Evolutionary conservation across 1,284 basidiomycete species (phyloP), one percentile per base, ranked within the genome.

Genomic region (Mrakiaceae sp.): DNA sequence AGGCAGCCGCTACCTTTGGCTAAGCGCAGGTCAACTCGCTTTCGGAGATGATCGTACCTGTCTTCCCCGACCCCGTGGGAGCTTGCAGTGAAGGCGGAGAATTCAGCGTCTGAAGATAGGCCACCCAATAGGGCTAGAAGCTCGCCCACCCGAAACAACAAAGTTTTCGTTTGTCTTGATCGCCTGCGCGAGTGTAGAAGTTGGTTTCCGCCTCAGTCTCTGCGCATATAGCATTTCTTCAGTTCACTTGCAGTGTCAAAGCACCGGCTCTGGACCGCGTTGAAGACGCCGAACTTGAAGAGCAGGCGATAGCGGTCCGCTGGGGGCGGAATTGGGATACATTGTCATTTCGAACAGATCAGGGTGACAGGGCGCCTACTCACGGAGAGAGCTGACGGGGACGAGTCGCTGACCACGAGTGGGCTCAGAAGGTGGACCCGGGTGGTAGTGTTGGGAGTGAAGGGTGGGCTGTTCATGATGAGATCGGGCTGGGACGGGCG

Each of bases 31-130:
- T 27, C 27, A 27, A 27, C 27, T 27, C 27, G 27, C 27, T 27
- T 27, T 27, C 27, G 70, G 71, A 0, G 75, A 43, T 42, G 39
- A 14, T 10, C 60, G 47, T 39, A 56, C 53, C 61, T 0, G 94
- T 93, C 76, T 96, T 96, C 42, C 93, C 93, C 57, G 90, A 88
- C 40, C 92, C 90, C 6, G 92, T 96, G 0, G 92, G 92, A 1
- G 93, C 55, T 6, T 6, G 7, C 5, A 57, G 6, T 14, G 48
- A 49, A 49, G 48, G 48, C 48, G 48, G 9, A 14, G 9, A 49
- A 7, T 57, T 7, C n/a, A 46, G 58, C 43, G 48, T 66, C 14
- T 66, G 63, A 47, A 47, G 27, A 59, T n/a, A 63, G 60, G 61
- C 27, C 51, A 63, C 14, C 39, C 6, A n/a, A 12, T 47, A 53